phyloP scores from a whole-genome alignment of 495 filamentous ascomycete species.

The Neurospora discreta region DNA sequence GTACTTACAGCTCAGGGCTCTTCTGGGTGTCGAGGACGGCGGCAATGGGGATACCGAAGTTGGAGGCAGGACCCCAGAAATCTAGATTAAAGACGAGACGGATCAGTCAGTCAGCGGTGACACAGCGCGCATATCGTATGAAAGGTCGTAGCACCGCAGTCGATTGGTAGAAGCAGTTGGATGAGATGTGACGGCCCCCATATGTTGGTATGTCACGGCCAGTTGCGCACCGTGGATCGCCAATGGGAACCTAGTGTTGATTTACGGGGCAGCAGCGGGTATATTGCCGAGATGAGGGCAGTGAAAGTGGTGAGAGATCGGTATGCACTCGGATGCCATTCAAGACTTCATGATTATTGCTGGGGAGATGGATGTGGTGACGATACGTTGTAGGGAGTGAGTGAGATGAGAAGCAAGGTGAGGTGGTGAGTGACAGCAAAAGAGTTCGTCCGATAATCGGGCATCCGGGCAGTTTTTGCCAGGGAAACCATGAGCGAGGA shows the following conservation, averaged over 20 bases:
- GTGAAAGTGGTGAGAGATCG: neutral
- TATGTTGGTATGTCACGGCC: neutral
- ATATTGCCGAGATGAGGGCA: neutral
- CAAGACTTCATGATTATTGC: neutral
- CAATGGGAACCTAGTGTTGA: neutral
- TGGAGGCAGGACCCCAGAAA: conserved; percentile 93
- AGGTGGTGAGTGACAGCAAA: neutral
- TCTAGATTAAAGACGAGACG: conserved; percentile 39
- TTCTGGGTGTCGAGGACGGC: conserved; percentile 87
- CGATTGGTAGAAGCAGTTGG: neutral
- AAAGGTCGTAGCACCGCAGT: neutral
- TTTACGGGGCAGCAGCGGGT: neutral
- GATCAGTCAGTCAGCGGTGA: neutral
- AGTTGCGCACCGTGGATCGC: neutral
- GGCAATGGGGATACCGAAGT: conserved; percentile 90
- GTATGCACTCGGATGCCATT: neutral
- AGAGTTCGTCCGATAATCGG: neutral
- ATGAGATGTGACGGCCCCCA: neutral
- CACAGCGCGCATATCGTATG: neutral
- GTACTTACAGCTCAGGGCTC: conserved; percentile 71
- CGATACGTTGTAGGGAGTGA: neutral
- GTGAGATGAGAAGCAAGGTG: neutral
- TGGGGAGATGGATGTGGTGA: neutral
- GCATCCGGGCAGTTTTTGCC: neutral
- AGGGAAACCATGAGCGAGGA: neutral